Conservation (phyloP, 768 basidiomycete genomes). For the Kwoniella pini region DNA sequence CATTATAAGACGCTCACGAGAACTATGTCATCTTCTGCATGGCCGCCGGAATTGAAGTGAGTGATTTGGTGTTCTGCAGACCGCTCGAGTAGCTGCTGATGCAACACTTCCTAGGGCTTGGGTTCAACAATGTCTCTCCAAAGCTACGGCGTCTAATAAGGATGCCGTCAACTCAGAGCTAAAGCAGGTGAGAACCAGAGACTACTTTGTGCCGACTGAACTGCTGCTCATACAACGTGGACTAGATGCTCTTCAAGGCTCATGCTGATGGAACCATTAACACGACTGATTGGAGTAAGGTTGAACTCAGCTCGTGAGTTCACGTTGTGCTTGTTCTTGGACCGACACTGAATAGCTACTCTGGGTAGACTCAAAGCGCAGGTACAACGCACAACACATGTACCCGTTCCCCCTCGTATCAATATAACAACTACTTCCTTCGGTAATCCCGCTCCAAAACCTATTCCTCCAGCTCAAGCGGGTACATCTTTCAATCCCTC, state of each 20-base stretch:
- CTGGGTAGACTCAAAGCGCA: conserved; percentile 49
- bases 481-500: conserved; percentile 12
- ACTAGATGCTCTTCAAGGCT: conserved; percentile 85
- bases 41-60: conserved; percentile 38
- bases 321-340: background rate
- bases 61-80: no score
- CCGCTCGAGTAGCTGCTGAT: background rate
- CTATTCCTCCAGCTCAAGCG: conserved; percentile 21
- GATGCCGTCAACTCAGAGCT: conserved; percentile 87
- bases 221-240: background rate
- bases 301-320: conserved; percentile 80
- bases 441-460: conserved; percentile 7
- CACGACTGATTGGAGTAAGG: conserved; percentile 90
- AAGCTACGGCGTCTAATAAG: conserved; percentile 86
- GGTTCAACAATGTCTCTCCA: conserved; percentile 89
- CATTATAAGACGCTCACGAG: no score
- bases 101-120: conserved; percentile 67
- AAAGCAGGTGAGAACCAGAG: conserved; percentile 61
- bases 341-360: no score
- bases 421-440: conserved; percentile 23
- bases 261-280: conserved; percentile 79
- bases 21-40: conserved; percentile 27
- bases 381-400: conserved; percentile 33
- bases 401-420: conserved; percentile 25
- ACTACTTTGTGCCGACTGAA: background rate